Evolutionary conservation across 1,284 basidiomycete species (phyloP).

Genomic region (Ceratorhiza oryzae-sativae): DNA sequence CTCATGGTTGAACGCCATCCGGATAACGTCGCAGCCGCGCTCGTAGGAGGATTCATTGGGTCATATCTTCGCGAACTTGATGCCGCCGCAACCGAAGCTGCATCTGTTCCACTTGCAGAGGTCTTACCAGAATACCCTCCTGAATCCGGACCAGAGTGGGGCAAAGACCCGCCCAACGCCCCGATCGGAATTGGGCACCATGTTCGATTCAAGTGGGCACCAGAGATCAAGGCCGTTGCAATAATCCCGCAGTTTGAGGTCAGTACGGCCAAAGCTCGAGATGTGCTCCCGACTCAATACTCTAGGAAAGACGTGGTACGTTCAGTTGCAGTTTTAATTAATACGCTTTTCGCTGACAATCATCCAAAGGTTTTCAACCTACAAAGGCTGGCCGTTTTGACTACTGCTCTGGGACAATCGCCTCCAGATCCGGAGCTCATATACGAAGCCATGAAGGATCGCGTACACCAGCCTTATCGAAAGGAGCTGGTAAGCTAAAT

Average conservation of each 20-base stretch:
- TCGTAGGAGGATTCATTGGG: slow-evolving; percentile 98
- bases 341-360: slow-evolving; percentile 23
- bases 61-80: slow-evolving; percentile 94
- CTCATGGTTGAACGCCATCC: slow-evolving; percentile 99
- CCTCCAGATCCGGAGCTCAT: slow-evolving; percentile 95
- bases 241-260: slow-evolving; percentile 97
- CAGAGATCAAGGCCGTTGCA: slow-evolving; percentile 89
- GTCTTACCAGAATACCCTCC: slow-evolving; percentile 96
- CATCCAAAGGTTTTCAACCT: slow-evolving; percentile 89
- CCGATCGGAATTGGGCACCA: slow-evolving; percentile 94
- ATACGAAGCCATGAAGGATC: slow-evolving; percentile 99
- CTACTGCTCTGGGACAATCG: slow-evolving; percentile 88
- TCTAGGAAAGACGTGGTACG: slow-evolving; percentile 90
- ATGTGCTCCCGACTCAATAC: slow-evolving; percentile 85
- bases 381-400: slow-evolving; percentile 96
- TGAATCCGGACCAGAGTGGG: slow-evolving; percentile 92
- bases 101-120: slow-evolving; percentile 92
- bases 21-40: slow-evolving; percentile 97
- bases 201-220: slow-evolving; percentile 89
- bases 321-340: neutral
- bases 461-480: slow-evolving; percentile 96
- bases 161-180: slow-evolving; percentile 83
- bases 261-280: slow-evolving; percentile 92
- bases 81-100: slow-evolving; percentile 73
- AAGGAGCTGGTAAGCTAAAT: slow-evolving; percentile 71